Conservation (phyloP, 225 moss, liverwort and hornwort genomes). For the Bryoerythrophyllum caledonicum region DNA sequence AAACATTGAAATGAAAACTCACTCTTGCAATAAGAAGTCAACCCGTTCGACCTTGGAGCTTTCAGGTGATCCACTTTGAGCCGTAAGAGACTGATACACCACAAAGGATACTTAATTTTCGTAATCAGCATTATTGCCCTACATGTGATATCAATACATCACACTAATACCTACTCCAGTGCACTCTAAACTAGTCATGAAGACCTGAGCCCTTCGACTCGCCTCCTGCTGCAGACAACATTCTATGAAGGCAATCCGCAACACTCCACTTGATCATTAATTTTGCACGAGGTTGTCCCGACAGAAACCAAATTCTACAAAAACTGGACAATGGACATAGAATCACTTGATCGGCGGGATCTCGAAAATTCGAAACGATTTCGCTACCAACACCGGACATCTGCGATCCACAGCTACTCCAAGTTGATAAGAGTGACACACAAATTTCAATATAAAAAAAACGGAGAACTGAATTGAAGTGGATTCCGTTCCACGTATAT, state of each 20-base stretch:
- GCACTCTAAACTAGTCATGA: background rate
- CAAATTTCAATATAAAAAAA: background rate
- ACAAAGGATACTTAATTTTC: background rate
- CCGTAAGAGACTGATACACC: background rate
- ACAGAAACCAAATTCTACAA: background rate
- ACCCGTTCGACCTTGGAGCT: background rate
- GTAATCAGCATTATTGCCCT: background rate
- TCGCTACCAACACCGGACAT: background rate
- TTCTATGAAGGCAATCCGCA: background rate
- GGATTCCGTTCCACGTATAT: background rate
- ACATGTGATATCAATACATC: background rate
- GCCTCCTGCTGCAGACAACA: too few relatives aligned
- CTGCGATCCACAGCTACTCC: background rate
- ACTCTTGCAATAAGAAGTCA: too few relatives aligned
- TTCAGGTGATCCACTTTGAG: background rate
- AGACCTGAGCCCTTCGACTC: background rate
- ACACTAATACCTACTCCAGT: background rate
- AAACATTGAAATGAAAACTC: background rate
- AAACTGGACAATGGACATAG: background rate
- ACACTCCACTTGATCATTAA: background rate
- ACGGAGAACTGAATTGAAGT: background rate
- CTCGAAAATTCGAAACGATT: background rate
- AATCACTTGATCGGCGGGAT: background rate
- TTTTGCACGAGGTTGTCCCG: background rate
- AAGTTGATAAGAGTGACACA: background rate